Percentiles rank a stretch among this genome's conserved stretches.
phyloP scores from a whole-genome alignment of 2,329 filamentous ascomycete genomes.

The Neurospora crassa region DNA sequence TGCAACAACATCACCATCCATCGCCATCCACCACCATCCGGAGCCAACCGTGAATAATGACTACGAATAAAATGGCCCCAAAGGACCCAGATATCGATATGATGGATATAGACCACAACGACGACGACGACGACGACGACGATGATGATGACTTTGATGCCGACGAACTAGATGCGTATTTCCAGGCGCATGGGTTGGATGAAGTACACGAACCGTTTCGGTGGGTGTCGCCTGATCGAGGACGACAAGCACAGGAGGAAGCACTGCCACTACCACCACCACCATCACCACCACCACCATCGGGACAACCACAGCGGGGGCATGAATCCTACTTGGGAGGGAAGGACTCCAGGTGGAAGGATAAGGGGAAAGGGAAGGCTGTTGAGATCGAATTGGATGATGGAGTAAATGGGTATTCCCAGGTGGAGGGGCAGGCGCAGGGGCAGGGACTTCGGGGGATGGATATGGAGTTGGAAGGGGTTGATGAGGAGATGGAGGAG shows the following conservation, averaged over 20 bases:
- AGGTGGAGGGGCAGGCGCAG: neutral
- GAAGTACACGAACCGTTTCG: neutral
- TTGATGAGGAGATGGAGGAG: neutral
- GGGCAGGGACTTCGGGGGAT: too few relatives aligned
- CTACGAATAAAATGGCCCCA: too few relatives aligned
- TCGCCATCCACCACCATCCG: neutral
- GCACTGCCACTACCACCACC: neutral
- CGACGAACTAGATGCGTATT: neutral
- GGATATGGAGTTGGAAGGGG: too few relatives aligned
- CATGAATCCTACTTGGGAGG: too few relatives aligned
- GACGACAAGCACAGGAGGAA: neutral
- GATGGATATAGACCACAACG: neutral
- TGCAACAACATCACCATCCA: neutral
- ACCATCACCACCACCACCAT: too few relatives aligned
- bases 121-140: neutral
- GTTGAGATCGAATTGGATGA: neutral
- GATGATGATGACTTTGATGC: neutral
- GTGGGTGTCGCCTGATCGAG: neutral
- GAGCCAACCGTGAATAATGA: too few relatives aligned
- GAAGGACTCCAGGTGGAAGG: neutral
- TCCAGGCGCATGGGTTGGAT: neutral
- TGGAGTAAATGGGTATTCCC: neutral
- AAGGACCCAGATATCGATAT: neutral
- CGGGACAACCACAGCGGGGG: too few relatives aligned
- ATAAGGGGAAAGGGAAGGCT: neutral